Conservation (phyloP, 176 grass and related monocot genomes). For the Oropetium thomaeum region DNA sequence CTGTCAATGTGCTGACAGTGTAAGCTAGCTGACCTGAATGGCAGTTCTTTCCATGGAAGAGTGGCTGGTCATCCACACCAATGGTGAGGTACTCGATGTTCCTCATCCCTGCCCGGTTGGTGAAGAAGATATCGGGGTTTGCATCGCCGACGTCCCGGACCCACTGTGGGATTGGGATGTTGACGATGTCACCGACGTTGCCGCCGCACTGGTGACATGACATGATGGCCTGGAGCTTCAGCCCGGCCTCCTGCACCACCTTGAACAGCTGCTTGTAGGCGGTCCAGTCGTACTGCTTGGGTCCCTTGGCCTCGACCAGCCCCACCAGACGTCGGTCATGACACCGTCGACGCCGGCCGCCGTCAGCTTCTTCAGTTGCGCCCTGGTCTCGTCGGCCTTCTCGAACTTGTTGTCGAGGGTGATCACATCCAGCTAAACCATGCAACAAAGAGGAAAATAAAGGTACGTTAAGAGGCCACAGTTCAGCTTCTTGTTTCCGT, state of each 20-base stretch:
- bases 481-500: neutral
- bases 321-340: constrained; percentile 98
- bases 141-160: constrained; percentile 34
- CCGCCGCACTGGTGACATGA: constrained; percentile 91
- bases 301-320: constrained; percentile 54
- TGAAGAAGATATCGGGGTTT: constrained; percentile 74
- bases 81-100: constrained; percentile 77
- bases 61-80: constrained; percentile 73
- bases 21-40: constrained; percentile 50
- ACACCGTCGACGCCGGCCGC: constrained; percentile 61
- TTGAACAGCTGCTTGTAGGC: constrained; percentile 72
- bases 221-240: constrained; percentile 89
- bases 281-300: constrained; percentile 57
- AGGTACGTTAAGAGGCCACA: neutral
- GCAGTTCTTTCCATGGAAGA: constrained; percentile 73
- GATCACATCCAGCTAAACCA: constrained; percentile 47
- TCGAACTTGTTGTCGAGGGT: constrained; percentile 40
- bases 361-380: constrained; percentile 46
- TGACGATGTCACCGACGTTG: constrained; percentile 63
- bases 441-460: neutral
- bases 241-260: constrained; percentile 62
- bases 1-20: neutral
- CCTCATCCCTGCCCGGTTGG: constrained; percentile 46
- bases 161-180: constrained; percentile 73
- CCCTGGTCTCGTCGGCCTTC: constrained; percentile 45